Percentiles rank a stretch among this genome's conserved stretches.
Evolutionary conservation across 2,329 filamentous ascomycete genomes (phyloP).

Genomic region (Fusarium temperatum): DNA sequence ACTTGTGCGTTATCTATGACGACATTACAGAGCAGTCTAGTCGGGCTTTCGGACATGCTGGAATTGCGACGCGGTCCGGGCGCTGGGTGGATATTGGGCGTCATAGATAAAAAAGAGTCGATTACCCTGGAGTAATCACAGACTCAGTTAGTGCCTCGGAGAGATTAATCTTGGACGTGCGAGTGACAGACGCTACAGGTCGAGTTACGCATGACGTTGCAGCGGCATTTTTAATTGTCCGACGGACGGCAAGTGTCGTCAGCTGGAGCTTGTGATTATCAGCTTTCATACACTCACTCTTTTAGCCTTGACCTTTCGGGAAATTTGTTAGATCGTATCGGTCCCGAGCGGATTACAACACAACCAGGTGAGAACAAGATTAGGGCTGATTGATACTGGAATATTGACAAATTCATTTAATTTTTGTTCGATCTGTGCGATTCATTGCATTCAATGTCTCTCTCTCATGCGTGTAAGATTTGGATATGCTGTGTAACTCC

Average conservation of each 20-base stretch:
- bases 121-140: background rate
- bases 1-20: constrained; percentile 26
- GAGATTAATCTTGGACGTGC: background rate
- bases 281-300: background rate
- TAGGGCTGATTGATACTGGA: background rate
- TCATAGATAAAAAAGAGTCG: constrained; percentile 10
- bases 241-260: background rate
- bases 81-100: constrained; percentile 5
- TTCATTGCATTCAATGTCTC: background rate
- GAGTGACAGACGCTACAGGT: background rate
- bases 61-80: constrained; percentile 8
- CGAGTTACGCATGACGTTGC: background rate
- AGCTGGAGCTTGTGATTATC: background rate
- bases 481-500: background rate
- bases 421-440: background rate
- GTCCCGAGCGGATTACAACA: background rate
- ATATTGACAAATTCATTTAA: background rate
- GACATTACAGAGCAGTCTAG: constrained; percentile 1
- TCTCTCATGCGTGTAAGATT: background rate
- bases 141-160: background rate
- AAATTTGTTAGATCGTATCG: background rate
- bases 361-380: rapidly evolving
- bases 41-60: constrained; percentile 31
- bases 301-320: background rate
- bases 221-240: constrained; percentile 8